Evolutionary conservation across 805 yeast genomes (phyloP).

Genomic region (Zygosaccharomyces pseudorouxii): DNA sequence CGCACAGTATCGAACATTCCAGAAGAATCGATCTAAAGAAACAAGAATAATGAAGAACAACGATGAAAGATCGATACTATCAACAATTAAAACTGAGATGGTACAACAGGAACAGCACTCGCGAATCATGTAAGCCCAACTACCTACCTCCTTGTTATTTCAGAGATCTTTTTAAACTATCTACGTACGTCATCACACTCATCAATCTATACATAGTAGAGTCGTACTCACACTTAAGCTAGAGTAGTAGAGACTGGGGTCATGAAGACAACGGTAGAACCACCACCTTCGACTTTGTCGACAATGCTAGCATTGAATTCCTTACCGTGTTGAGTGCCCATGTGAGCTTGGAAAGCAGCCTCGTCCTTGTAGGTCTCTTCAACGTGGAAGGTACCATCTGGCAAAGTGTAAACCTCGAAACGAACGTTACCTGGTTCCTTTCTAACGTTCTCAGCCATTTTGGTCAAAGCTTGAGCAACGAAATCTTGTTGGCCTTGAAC

Average conservation of each 20-base stretch:
- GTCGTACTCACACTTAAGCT: neutral
- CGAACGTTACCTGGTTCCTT: constrained; percentile 7
- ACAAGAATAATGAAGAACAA: constrained; percentile 1
- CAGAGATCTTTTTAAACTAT: neutral
- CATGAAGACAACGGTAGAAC: constrained; percentile 2
- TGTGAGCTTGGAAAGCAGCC: constrained; percentile 6
- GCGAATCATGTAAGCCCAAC: neutral
- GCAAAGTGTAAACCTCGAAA: constrained; percentile 2
- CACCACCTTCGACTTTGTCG: constrained; percentile 6
- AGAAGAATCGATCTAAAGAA: constrained; percentile 2
- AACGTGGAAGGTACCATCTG: constrained; percentile 1
- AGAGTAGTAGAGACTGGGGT: constrained; percentile 2
- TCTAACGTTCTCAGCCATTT: constrained; percentile 4
- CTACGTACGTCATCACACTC: neutral
- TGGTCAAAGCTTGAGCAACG: constrained; percentile 1
- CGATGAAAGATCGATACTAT: neutral
- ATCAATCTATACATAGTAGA: neutral
- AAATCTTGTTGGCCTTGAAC: neutral
- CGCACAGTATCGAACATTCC: constrained; percentile 4
- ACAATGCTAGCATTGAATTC: constrained; percentile 4
- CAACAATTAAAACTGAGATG: neutral
- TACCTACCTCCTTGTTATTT: neutral
- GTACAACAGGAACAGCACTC: neutral
- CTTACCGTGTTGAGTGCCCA: constrained; percentile 6
- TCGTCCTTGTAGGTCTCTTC: constrained; percentile 7